phyloP scores from a whole-genome alignment of 768 basidiomycete species.

The Gyrodon lividus region DNA sequence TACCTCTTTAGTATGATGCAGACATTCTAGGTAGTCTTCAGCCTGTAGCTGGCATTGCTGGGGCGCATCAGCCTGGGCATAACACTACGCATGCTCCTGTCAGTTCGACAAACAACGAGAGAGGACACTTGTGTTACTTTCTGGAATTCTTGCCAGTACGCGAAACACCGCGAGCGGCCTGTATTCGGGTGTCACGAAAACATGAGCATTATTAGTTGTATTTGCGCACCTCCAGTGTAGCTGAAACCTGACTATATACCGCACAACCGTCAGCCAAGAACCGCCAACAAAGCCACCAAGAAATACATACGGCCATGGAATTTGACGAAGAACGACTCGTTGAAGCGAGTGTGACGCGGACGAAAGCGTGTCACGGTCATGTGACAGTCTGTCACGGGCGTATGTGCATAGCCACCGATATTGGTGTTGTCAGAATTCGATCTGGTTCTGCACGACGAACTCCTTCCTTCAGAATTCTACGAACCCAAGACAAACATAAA shows the following conservation, averaged over 20 bases:
- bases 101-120: slow-evolving; percentile 2
- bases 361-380: not conserved
- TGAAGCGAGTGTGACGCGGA: slow-evolving; percentile 17
- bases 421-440: not conserved
- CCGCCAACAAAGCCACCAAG: not conserved
- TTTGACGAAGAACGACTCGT: slow-evolving; percentile 7
- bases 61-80: slow-evolving; percentile 76
- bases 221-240: slow-evolving; percentile 55
- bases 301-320: slow-evolving; percentile 39
- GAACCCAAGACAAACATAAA: not conserved
- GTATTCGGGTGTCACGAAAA: slow-evolving; percentile 7
- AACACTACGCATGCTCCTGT: slow-evolving; percentile 57
- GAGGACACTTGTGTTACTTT: slow-evolving; percentile 42
- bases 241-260: slow-evolving; percentile 59
- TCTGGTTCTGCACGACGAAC: not conserved
- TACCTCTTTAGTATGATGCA: slow-evolving; percentile 89
- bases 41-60: slow-evolving; percentile 65
- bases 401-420: slow-evolving; percentile 20
- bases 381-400: slow-evolving; percentile 15
- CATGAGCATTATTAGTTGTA: not conserved
- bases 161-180: slow-evolving; percentile 87
- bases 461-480: slow-evolving; percentile 1
- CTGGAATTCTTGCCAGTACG: slow-evolving; percentile 89
- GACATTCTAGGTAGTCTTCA: slow-evolving; percentile 89
- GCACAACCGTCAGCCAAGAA: slow-evolving; percentile 11